Base-by-base conservation (phyloP, 345 rosid species). In the Bruguiera parviflora region DNA sequence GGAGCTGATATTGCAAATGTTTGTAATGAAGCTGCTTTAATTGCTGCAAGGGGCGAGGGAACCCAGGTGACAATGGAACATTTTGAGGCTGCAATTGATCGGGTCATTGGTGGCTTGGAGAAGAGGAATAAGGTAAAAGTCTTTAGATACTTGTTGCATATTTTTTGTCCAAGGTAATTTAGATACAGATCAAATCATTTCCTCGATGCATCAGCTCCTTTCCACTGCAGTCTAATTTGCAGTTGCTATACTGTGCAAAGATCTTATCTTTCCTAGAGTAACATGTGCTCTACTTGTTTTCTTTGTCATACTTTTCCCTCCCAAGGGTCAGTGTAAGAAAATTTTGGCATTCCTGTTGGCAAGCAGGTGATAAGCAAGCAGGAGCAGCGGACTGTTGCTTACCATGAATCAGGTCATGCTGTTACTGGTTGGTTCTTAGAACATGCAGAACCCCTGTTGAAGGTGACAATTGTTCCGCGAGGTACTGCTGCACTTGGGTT, bases 1-100 rank as follows among this genome's bases (percentile, higher is more conserved):
- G 97, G 98, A 64, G 96, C 97, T 28, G 98, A 94, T 75, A 91
- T 91, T 69, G 98, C 98, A 5, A 92, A 95, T 80, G 96, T 95
- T 29, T 86, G 94, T 79, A 95, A 95, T 64, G 99, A 95, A 75
- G 99, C 99, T n/a, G 99, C 98, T 72, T 78, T 95, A 68, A 87
- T 95, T 68, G 94, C 96, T 9, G 96, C 98, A 32, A 92, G 98
- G 84, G 64, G 63, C 7, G 96, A 85, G 76, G 73, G 67, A 25
- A 52, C 68, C 0, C 77, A 68, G 51, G 85, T 95, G 37, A 84
- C 85, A 0, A 86, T 92, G 96, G 88, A 85, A 2, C 92, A 95
- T 58, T 95, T 95, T 78, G 99, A 92, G 78, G 77, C 96, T 29
- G 98, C 98, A 1, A 90, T 92, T 71, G 99, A 95, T 74, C 82